Percentiles rank a stretch among this genome's conserved stretches.
Evolutionary conservation across 495 filamentous ascomycete genomes (phyloP).

Genomic region (Clavariopsis aquatica): DNA sequence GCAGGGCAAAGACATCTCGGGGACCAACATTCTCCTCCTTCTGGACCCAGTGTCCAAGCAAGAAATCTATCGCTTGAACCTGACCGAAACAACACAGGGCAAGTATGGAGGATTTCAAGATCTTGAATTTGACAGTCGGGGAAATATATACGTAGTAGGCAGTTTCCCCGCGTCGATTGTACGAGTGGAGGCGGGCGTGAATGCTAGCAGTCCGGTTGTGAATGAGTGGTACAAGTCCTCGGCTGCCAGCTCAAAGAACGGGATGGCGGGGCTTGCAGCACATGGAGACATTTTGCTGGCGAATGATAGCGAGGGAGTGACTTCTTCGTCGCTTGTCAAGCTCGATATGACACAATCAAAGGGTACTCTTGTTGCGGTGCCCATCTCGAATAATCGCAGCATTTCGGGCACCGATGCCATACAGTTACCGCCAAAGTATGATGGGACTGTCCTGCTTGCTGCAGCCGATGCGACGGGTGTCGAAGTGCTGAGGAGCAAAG

Average conservation of each 20-base stretch:
- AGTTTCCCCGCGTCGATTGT: slow-evolving; percentile 4
- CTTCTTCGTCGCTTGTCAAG: neutral
- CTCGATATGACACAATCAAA: slow-evolving; percentile 7
- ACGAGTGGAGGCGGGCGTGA: neutral
- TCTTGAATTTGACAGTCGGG: slow-evolving; percentile 5
- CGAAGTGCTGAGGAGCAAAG: neutral
- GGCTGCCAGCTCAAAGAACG: neutral
- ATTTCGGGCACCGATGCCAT: slow-evolving; percentile 12
- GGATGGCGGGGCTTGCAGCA: slow-evolving; percentile 1
- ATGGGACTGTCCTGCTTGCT: slow-evolving; percentile 17
- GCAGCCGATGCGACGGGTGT: neutral
- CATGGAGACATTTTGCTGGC: neutral
- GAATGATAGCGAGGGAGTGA: neutral
- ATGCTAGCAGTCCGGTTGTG: neutral
- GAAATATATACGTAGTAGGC: slow-evolving; percentile 13
- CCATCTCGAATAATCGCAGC: neutral
- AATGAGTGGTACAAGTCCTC: slow-evolving; percentile 12
- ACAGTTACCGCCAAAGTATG: slow-evolving; percentile 6
- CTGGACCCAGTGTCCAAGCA: slow-evolving; percentile 1
- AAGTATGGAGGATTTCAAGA: slow-evolving; percentile 18
- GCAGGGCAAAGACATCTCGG: slow-evolving; percentile 13
- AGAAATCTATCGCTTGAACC: slow-evolving; percentile 3
- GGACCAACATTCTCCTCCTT: slow-evolving; percentile 9
- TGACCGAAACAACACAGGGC: slow-evolving; percentile 10
- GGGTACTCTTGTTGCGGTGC: neutral